Base-by-base conservation (phyloP, 345 rosid genomes). In the Salix udensis region DNA sequence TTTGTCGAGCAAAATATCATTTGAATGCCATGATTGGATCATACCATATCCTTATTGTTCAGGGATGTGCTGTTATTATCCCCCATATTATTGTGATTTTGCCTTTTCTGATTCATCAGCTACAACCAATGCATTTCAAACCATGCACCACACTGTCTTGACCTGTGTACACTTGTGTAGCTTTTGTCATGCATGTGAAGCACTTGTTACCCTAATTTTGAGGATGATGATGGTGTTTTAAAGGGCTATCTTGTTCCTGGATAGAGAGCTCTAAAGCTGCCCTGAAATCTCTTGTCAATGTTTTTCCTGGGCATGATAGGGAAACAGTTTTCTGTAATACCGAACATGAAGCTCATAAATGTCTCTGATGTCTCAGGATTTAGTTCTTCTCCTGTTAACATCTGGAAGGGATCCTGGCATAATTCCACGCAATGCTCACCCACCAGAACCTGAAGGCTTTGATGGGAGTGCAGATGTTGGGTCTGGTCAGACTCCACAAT, bases 331-430 rank as follows among this genome's bases (percentile, higher is more conserved):
- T 23, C 78, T 68, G 13, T 39, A 58, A 60, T 30, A 39, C 7
- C 48, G 23, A 68, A 65, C 14, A 69, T 50, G 44, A 71, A 60
- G 69, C 48, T 77, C 24, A 70, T 40, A 61, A 71, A 52, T 48
- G 21, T 74, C 5, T 67, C 31, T 42, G 19, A 48, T 71, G 55
- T 67, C 67, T 39, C 79, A 82, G 84, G 84, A 64, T 74, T 82
- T 82, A 71, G 58, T 46, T 70, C 81, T 82, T 69, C 84, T 82
- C 70, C 73, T 82, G 76, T 67, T 82, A 74, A 78, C 84, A 34
- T 82, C 84, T 71, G 84, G 84, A 70, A 77, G 84, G 75, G 84
- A 82, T 65, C 84, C 84, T 70, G 84, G 81, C 53, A 82, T 82
- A 36, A 78, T 82, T 78, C 84, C 84, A 30, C 84, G 81, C 46